Evolutionary conservation across 1,139 yeast species (phyloP).

Genomic region (Pichia sp.): DNA sequence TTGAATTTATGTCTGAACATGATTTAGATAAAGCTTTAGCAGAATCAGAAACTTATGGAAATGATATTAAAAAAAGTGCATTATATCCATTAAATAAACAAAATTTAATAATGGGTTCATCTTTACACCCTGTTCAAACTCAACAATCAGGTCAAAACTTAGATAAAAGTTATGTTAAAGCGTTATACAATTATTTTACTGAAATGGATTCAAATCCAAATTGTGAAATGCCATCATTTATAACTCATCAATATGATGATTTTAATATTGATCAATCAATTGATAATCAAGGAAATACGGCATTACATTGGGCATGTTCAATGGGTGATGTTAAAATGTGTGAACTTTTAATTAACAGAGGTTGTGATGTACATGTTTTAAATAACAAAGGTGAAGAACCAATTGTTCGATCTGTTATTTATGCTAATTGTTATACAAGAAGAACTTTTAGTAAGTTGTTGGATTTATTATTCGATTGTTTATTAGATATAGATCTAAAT

Average conservation of each 20-base stretch:
- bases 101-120: not conserved
- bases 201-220: constrained; percentile 28
- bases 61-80: constrained; percentile 3
- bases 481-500: constrained; percentile 51
- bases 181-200: constrained; percentile 30
- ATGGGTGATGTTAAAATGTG: constrained; percentile 50
- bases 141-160: not conserved
- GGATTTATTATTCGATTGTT: constrained; percentile 42
- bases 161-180: constrained; percentile 24
- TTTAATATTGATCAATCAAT: constrained; percentile 48
- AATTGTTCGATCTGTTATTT: constrained; percentile 49
- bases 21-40: constrained; percentile 36
- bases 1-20: constrained; percentile 36
- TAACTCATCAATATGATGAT: constrained; percentile 30
- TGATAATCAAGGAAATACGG: constrained; percentile 53
- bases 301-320: constrained; percentile 60
- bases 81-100: not conserved
- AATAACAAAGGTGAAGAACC: constrained; percentile 53
- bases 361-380: constrained; percentile 37
- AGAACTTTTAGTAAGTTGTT: constrained; percentile 44
- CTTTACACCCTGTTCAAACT: not conserved
- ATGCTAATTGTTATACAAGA: constrained; percentile 46
- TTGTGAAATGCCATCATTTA: constrained; percentile 25
- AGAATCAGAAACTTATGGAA: constrained; percentile 18
- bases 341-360: constrained; percentile 38